Percentiles rank a stretch among this genome's conserved stretches.
Evolutionary conservation across 164 flowering plant genomes (phyloP).

Genomic region (Tetracentron sinense): DNA sequence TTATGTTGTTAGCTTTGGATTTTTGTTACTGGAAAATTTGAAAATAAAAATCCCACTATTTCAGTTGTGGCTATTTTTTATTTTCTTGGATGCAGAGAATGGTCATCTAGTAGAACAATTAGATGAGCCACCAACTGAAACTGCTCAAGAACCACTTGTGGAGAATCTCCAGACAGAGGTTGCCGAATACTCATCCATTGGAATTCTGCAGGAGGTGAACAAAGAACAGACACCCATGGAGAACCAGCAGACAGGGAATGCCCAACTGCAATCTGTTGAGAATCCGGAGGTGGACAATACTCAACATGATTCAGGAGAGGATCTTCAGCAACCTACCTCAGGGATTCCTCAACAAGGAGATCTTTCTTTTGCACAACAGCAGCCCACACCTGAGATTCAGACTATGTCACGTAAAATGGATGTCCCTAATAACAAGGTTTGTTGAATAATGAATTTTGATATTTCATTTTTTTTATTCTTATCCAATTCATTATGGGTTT

Average conservation of each 20-base stretch:
- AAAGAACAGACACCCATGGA: slow-evolving; percentile 11
- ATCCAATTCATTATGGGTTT: too few species aligned
- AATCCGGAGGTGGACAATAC: slow-evolving; percentile 2
- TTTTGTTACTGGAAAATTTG: neutral
- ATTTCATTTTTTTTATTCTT: too few species aligned
- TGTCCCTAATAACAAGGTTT: slow-evolving; percentile 85
- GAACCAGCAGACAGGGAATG: slow-evolving; percentile 9
- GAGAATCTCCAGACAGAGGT: slow-evolving; percentile 13
- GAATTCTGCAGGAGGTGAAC: slow-evolving; percentile 6
- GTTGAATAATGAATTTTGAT: too few species aligned
- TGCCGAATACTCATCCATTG: slow-evolving; percentile 13
- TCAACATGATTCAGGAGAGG: slow-evolving; percentile 26
- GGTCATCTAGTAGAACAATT: slow-evolving; percentile 30
- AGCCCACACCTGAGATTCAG: slow-evolving; percentile 24
- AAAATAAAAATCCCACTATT: neutral
- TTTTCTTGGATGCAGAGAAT: slow-evolving; percentile 38
- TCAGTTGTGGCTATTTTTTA: neutral
- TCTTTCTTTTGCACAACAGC: slow-evolving; percentile 20
- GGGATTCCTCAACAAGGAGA: slow-evolving; percentile 32
- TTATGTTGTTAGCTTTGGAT: neutral
- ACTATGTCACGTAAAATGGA: slow-evolving; percentile 60
- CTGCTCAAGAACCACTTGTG: neutral
- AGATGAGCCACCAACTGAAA: slow-evolving; percentile 9
- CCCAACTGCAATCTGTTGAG: slow-evolving; percentile 13
- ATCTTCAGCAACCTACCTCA: slow-evolving; percentile 15